These are phyloP conservation scores for Austroboletus rostrupii DNA, from an alignment of 1,284 basidiomycete genomes.

Conservation along the genomic window DNA sequence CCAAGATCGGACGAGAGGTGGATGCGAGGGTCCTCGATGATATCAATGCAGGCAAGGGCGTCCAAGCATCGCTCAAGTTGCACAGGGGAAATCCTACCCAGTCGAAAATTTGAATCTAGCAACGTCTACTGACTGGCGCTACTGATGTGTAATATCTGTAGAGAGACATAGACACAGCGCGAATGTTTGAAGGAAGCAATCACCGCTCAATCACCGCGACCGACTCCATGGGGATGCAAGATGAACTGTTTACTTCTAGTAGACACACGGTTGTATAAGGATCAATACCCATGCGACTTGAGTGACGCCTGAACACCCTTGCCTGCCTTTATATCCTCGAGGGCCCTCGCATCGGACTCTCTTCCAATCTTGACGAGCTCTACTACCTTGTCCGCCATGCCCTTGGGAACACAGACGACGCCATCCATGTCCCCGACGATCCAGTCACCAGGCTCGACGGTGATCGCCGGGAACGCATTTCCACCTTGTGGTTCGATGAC, in stretches of 20 bases:
- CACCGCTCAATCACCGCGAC: too few species aligned
- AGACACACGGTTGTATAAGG: too few species aligned
- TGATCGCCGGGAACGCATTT: slow-evolving; percentile 50
- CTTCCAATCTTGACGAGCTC: slow-evolving; percentile 58
- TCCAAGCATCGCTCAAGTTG: slow-evolving; percentile 75
- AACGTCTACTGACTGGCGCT: too few species aligned
- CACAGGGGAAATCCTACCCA: slow-evolving; percentile 52
- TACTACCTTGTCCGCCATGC: slow-evolving; percentile 55
- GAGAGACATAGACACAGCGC: too few species aligned
- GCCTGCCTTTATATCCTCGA: slow-evolving; percentile 75
- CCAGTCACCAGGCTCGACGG: slow-evolving; percentile 76
- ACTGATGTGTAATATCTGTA: too few species aligned
- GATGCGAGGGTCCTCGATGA: slow-evolving; percentile 79
- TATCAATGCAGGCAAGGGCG: slow-evolving; percentile 69
- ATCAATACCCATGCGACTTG: slow-evolving; percentile 53
- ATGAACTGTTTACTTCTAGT: too few species aligned
- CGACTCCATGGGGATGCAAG: too few species aligned
- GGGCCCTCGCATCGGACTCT: slow-evolving; percentile 69
- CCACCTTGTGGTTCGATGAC: slow-evolving; percentile 47
- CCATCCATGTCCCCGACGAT: slow-evolving; percentile 88
- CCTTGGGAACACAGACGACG: slow-evolving; percentile 76
- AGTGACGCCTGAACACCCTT: slow-evolving; percentile 76
- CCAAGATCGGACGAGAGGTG: slow-evolving; percentile 56
- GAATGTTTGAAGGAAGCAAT: too few species aligned
- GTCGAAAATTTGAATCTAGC: not conserved